Evolutionary conservation across 2,329 filamentous ascomycete genomes (phyloP).

Genomic region (Phialophora macrospora): DNA sequence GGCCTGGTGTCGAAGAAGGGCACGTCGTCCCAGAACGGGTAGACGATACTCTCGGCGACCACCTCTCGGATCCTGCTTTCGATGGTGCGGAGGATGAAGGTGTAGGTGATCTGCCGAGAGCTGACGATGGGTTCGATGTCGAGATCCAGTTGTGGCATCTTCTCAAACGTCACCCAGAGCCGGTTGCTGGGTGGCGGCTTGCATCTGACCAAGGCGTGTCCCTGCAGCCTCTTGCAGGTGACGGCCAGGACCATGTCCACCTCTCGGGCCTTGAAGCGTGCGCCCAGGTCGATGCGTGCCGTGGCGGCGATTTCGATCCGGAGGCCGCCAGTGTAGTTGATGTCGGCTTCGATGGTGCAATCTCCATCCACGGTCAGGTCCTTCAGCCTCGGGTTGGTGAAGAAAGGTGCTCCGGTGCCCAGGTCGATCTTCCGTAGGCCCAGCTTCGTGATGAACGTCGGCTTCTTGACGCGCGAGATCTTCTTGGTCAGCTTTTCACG

Average conservation of each 20-base stretch:
- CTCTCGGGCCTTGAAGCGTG: slow-evolving; percentile 85
- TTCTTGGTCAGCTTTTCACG: slow-evolving; percentile 91
- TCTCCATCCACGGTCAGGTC: slow-evolving; percentile 93
- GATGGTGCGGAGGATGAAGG: slow-evolving; percentile 86
- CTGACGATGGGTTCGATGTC: slow-evolving; percentile 95
- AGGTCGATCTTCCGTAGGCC: slow-evolving; percentile 82
- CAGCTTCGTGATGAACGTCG: slow-evolving; percentile 84
- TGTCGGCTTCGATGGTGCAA: slow-evolving; percentile 81
- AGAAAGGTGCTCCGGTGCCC: slow-evolving; percentile 82
- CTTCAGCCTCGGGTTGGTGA: slow-evolving; percentile 85
- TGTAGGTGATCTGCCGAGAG: slow-evolving; percentile 92
- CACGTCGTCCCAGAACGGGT: slow-evolving; percentile 94
- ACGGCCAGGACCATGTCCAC: slow-evolving; percentile 88
- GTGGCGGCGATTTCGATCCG: slow-evolving; percentile 90
- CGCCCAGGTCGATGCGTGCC: slow-evolving; percentile 85
- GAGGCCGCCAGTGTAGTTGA: slow-evolving; percentile 88
- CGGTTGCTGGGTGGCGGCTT: slow-evolving; percentile 96
- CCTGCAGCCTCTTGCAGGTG: slow-evolving; percentile 81
- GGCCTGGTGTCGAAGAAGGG: slow-evolving; percentile 83
- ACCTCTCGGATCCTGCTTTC: slow-evolving; percentile 95
- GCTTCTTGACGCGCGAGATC: slow-evolving; percentile 90
- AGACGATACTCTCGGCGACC: slow-evolving; percentile 85
- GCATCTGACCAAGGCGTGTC: slow-evolving; percentile 81
- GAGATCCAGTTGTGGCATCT: slow-evolving; percentile 92
- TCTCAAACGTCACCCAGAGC: slow-evolving; percentile 93